A percentile compares a stretch with the other conserved stretches of the same genome.
These are phyloP conservation scores for Eimeria acervulina DNA, from an alignment of 169 alveolate species.

Conservation along the genomic window DNA sequence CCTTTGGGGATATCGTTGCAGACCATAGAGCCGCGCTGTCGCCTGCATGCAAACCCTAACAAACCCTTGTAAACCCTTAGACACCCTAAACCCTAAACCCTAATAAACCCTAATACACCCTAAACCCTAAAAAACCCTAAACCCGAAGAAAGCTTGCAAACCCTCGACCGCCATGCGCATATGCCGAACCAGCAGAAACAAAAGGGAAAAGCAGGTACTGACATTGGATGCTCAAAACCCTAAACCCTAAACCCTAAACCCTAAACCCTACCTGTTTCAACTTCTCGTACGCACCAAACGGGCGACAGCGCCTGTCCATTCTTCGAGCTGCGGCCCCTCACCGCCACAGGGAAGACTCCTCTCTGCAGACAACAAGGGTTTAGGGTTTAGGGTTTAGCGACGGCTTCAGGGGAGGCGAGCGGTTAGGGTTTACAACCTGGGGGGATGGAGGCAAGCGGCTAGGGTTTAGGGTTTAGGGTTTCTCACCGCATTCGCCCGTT, in stretches of 20 bases:
- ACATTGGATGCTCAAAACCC: background rate
- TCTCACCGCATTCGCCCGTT: conserved; percentile 27
- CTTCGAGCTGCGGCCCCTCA: conserved; percentile 70
- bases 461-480: conserved; percentile 43
- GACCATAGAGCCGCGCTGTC: conserved; percentile 79
- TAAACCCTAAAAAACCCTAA: background rate
- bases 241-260: conserved; percentile 62
- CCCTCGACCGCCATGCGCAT: no score
- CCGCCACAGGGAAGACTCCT: conserved; percentile 54
- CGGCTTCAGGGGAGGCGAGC: no score
- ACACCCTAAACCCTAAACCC: conserved; percentile 60
- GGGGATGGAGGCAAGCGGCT: background rate
- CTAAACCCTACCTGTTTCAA: conserved; percentile 75
- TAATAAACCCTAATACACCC: conserved; percentile 51
- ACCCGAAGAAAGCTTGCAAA: no score
- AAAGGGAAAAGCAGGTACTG: background rate
- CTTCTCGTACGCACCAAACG: conserved; percentile 76
- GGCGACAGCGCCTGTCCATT: conserved; percentile 38
- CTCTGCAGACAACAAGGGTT: conserved; percentile 28
- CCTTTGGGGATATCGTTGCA: conserved; percentile 67
- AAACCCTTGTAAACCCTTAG: conserved; percentile 35
- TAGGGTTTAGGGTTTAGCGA: conserved; percentile 51
- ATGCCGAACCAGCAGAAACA: background rate
- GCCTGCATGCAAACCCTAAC: conserved; percentile 38
- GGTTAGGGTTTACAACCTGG: background rate